phyloP scores from a whole-genome alignment of 108 stramenopile genomes.

The Cyclotella atomus region DNA sequence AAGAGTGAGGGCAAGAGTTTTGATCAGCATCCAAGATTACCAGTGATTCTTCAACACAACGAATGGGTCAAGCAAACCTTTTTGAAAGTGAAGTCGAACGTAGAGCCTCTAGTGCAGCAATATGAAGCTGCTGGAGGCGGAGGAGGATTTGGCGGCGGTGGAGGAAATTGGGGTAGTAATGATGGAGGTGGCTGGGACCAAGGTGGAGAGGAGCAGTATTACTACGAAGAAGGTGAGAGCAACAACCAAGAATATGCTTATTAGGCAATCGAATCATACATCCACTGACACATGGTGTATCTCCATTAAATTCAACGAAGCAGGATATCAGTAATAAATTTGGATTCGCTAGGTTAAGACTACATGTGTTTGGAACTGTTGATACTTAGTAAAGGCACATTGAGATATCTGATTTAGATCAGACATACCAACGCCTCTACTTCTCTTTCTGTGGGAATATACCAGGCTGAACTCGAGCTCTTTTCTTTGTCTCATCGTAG shows the following conservation, averaged over 20 bases:
- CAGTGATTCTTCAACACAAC: conserved; percentile 61
- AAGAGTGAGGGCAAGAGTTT: conserved; percentile 53
- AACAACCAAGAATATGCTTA: background rate
- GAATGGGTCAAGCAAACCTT: conserved; percentile 59
- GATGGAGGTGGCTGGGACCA: background rate
- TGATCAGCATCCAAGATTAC: conserved; percentile 59
- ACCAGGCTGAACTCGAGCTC: conserved; percentile 23
- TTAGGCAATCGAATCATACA: background rate
- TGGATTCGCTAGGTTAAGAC: too few species aligned
- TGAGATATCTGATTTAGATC: too few species aligned
- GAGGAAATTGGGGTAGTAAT: background rate
- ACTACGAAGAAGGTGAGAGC: background rate
- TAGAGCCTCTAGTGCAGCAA: conserved; percentile 30
- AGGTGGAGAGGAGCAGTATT: conserved; percentile 9
- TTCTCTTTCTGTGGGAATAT: conserved; percentile 19
- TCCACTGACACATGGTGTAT: too few species aligned
- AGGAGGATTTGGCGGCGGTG: background rate
- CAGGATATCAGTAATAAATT: background rate
- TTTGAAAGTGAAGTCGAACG: conserved; percentile 48
- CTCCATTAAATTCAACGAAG: too few species aligned
- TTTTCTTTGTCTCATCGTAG: conserved; percentile 16
- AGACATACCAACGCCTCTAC: too few species aligned
- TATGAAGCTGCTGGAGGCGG: conserved; percentile 8
- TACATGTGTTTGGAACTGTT: too few species aligned
- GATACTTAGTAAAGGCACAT: too few species aligned